Conservation (phyloP, 192 early-diverging fungal genomes). For the Funneliformis mosseae region DNA sequence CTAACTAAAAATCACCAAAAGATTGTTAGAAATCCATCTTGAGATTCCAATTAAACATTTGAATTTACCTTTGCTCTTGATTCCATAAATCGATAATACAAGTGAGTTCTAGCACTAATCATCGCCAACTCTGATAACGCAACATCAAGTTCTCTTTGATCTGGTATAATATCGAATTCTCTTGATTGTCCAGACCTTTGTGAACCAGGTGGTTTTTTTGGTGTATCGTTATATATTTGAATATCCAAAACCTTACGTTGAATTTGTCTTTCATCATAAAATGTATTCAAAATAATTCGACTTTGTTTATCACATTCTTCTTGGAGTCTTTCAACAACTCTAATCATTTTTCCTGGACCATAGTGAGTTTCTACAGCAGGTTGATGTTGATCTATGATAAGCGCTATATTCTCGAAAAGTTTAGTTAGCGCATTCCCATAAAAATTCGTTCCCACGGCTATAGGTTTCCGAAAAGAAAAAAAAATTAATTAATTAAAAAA, state of each 20-base stretch:
- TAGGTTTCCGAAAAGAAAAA: conserved; percentile 5
- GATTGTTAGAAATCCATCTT: background rate
- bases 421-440: conserved; percentile 81
- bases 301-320: conserved; percentile 85
- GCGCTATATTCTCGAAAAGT: conserved; percentile 88
- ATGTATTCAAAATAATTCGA: conserved; percentile 73
- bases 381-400: conserved; percentile 87
- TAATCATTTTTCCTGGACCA: conserved; percentile 85
- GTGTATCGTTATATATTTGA: conserved; percentile 46
- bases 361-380: conserved; percentile 82
- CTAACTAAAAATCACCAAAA: conserved; percentile 31
- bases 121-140: conserved; percentile 80
- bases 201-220: conserved; percentile 25
- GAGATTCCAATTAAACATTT: background rate
- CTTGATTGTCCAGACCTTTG: conserved; percentile 26
- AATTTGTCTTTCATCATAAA: conserved; percentile 72
- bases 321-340: conserved; percentile 86
- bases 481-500: conserved; percentile 17
- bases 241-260: conserved; percentile 57
- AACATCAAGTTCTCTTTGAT: conserved; percentile 79
- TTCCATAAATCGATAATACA: conserved; percentile 86
- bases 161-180: conserved; percentile 48
- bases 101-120: conserved; percentile 73
- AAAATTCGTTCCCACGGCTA: conserved; percentile 54
- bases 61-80: conserved; percentile 67